These are phyloP conservation scores for Amanita jacksonii DNA, from an alignment of 768 basidiomycete genomes.

Conservation along the genomic window DNA sequence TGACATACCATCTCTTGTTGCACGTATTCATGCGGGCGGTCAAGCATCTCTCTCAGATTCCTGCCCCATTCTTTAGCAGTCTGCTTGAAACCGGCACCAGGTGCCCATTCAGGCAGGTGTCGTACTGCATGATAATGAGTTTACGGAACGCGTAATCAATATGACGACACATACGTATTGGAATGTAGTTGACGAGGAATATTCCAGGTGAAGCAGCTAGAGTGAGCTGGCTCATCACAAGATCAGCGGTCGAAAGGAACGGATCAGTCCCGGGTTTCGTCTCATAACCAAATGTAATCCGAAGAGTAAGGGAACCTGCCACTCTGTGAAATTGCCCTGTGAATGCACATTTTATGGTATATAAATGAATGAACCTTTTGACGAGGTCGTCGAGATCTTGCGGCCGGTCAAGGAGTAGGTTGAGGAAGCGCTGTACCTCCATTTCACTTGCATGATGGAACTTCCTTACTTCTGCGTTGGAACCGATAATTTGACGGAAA, in stretches of 20 bases:
- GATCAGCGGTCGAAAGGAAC: constrained; percentile 19
- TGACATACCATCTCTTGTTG: constrained; percentile 23
- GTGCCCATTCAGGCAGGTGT: constrained; percentile 36
- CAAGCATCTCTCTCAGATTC: constrained; percentile 23
- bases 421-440: constrained; percentile 31
- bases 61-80: too few species aligned
- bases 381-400: constrained; percentile 24
- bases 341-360: constrained; percentile 20
- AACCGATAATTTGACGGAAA: too few species aligned
- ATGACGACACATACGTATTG: constrained; percentile 8
- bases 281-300: too few species aligned
- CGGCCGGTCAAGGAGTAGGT: constrained; percentile 25
- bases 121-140: too few species aligned
- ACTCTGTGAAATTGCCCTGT: too few species aligned
- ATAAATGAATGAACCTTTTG: constrained; percentile 22
- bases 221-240: constrained; percentile 15
- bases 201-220: constrained; percentile 18
- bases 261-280: too few species aligned
- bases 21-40: constrained; percentile 25
- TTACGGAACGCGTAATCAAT: too few species aligned
- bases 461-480: constrained; percentile 23
- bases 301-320: too few species aligned
- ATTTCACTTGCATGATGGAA: constrained; percentile 29
- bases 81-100: constrained; percentile 36
- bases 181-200: constrained; percentile 22